These are phyloP conservation scores for Serendipita sp. DNA, from an alignment of 768 basidiomycete species.

Conservation along the genomic window DNA sequence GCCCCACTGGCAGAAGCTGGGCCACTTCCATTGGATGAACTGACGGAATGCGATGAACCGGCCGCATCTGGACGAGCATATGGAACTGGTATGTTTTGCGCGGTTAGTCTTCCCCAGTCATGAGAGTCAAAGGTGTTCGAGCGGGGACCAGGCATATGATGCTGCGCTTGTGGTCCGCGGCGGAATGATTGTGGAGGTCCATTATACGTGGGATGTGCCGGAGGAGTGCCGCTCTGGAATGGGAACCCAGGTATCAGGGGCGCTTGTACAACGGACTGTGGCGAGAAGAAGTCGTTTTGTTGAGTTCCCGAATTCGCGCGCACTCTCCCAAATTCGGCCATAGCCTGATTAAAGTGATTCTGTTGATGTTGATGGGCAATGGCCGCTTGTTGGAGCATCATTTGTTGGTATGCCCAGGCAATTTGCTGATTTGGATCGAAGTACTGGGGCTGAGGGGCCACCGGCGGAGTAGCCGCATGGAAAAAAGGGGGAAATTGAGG, in stretches of 20 bases:
- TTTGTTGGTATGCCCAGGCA: conserved; percentile 10
- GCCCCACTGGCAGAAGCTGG: conserved; percentile 25
- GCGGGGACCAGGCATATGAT: conserved; percentile 13
- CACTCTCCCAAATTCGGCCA: background rate
- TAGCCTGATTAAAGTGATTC: conserved; percentile 7
- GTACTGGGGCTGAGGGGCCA: conserved; percentile 5
- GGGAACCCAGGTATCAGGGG: conserved; percentile 39
- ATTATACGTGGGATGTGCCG: conserved; percentile 1
- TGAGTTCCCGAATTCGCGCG: background rate
- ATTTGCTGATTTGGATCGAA: conserved; percentile 8
- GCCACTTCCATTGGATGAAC: conserved; percentile 27
- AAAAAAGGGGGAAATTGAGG: conserved; percentile 10
- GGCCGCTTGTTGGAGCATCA: conserved; percentile 8
- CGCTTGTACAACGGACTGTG: background rate
- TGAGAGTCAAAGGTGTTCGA: conserved; percentile 15
- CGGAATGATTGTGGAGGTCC: background rate
- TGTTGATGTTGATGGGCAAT: conserved; percentile 10
- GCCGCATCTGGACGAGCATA: conserved; percentile 70
- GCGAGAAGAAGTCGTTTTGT: background rate
- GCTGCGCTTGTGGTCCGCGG: background rate
- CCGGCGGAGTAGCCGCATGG: conserved; percentile 4
- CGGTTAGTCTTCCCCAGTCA: background rate
- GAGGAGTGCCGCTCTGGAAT: conserved; percentile 29
- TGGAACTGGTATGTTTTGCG: conserved; percentile 49
- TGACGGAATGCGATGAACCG: conserved; percentile 61